phyloP scores from a whole-genome alignment of 2,329 filamentous ascomycete genomes.

The Sporothrix humicola region DNA sequence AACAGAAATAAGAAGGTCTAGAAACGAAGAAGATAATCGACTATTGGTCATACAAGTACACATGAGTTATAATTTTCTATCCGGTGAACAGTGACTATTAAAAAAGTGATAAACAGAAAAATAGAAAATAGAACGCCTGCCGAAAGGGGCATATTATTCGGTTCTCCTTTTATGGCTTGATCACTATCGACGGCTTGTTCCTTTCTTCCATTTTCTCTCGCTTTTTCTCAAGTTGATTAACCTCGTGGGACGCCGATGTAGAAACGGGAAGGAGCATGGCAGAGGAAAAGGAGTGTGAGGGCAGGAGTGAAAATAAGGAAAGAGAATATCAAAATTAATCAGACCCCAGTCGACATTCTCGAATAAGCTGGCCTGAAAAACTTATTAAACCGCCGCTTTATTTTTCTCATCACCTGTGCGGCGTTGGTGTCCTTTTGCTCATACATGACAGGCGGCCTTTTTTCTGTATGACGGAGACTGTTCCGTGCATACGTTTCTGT shows the following conservation, averaged over 20 bases:
- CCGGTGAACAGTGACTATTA: neutral
- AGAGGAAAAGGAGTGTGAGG: neutral
- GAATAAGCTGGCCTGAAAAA: neutral
- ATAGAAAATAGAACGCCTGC: slow-evolving; percentile 14
- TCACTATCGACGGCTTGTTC: too few relatives aligned
- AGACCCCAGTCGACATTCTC: neutral
- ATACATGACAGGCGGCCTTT: slow-evolving; percentile 2
- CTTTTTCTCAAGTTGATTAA: slow-evolving; percentile 22
- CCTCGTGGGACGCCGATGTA: slow-evolving; percentile 24
- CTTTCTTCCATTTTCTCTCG: neutral
- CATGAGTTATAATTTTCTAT: neutral
- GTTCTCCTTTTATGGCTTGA: neutral
- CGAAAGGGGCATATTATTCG: slow-evolving; percentile 13
- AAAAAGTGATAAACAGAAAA: neutral
- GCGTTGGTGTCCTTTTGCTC: neutral
- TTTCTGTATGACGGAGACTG: slow-evolving; percentile 10
- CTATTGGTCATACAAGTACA: slow-evolving; percentile 3
- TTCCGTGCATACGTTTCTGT: neutral
- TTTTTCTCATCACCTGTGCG: neutral
- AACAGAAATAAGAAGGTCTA: neutral
- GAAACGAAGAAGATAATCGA: neutral
- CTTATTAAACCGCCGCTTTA: neutral
- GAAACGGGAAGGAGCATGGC: slow-evolving; percentile 9
- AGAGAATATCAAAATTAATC: neutral
- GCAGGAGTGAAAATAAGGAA: neutral